Evolutionary conservation across 2,329 filamentous ascomycete genomes (phyloP).

Genomic region (Decorospora gaudefroyi): DNA sequence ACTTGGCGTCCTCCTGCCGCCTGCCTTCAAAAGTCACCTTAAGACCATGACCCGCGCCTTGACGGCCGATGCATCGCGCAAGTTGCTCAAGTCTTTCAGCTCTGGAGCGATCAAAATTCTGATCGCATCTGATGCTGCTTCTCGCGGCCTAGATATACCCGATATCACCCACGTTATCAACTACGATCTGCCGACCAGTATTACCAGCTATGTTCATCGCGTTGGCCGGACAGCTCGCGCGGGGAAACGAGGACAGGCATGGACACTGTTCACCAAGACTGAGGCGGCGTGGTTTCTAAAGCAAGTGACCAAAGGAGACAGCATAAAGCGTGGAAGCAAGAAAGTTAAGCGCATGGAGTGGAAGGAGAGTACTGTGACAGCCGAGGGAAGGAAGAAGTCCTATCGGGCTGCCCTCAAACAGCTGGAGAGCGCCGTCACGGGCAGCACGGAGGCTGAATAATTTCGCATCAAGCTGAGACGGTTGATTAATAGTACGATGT

Average conservation of each 20-base stretch:
- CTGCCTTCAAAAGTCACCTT: slow-evolving; percentile 60
- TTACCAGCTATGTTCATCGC: slow-evolving; percentile 85
- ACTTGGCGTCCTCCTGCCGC: slow-evolving; percentile 68
- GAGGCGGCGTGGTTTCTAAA: slow-evolving; percentile 94
- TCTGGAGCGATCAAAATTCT: slow-evolving; percentile 69
- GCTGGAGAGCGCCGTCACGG: slow-evolving; percentile 64
- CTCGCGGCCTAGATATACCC: slow-evolving; percentile 83
- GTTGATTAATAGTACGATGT: neutral
- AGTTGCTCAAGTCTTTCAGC: slow-evolving; percentile 69
- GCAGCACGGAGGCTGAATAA: slow-evolving; percentile 19
- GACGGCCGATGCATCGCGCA: slow-evolving; percentile 70
- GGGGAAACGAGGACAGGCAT: slow-evolving; percentile 73
- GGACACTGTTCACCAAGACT: slow-evolving; percentile 80
- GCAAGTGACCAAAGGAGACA: slow-evolving; percentile 67
- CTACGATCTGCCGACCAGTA: slow-evolving; percentile 84
- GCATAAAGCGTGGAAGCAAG: slow-evolving; percentile 53
- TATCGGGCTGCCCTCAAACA: slow-evolving; percentile 63
- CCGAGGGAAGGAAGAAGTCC: slow-evolving; percentile 45
- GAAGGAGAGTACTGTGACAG: slow-evolving; percentile 48
- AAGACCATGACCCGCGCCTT: slow-evolving; percentile 78
- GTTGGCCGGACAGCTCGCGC: slow-evolving; percentile 89
- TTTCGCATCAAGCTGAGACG: neutral
- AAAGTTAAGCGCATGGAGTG: slow-evolving; percentile 54
- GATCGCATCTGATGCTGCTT: slow-evolving; percentile 90
- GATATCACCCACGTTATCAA: slow-evolving; percentile 85